Conservation (phyloP, 2,329 filamentous ascomycete species). For the Penicillium frequentans region DNA sequence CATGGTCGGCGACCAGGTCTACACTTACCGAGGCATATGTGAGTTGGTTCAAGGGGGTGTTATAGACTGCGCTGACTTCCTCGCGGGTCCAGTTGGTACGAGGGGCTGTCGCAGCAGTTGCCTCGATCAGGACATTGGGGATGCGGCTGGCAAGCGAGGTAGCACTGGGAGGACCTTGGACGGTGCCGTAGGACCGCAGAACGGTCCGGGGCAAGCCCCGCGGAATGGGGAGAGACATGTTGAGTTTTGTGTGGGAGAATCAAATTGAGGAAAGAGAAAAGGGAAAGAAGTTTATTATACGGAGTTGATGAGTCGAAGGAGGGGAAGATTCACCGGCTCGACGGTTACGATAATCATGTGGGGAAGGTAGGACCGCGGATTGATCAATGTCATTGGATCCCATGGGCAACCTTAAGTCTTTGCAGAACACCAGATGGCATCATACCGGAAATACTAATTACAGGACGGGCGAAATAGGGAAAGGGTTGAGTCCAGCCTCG, state of each 20-base stretch:
- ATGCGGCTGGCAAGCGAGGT: conserved; percentile 33
- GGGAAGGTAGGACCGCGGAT: conserved; percentile 1
- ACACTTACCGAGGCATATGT: conserved; percentile 68
- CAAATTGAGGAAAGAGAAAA: not conserved
- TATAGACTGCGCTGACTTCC: conserved; percentile 78
- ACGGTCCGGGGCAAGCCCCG: conserved; percentile 31
- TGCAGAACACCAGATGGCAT: not conserved
- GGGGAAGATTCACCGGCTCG: conserved; percentile 16
- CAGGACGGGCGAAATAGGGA: conserved; percentile 1
- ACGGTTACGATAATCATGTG: conserved; percentile 16
- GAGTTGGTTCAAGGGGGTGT: conserved; percentile 77
- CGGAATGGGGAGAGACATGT: conserved; percentile 30
- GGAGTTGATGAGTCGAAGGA: not conserved
- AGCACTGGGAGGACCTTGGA: conserved; percentile 35
- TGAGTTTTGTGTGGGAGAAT: not conserved
- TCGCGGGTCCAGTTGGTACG: conserved; percentile 77
- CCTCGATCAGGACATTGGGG: conserved; percentile 35
- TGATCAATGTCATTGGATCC: not conserved
- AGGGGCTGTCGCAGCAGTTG: conserved; percentile 45
- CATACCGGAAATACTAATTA: not conserved
- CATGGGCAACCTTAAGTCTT: not conserved
- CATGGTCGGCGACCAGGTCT: not conserved
- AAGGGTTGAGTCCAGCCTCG: conserved; percentile 1
- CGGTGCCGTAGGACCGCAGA: conserved; percentile 40
- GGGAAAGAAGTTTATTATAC: not conserved